Evolutionary conservation across 345 rosid species (phyloP), one percentile per base, ranked within the genome.

Genomic region (Pistacia vera): DNA sequence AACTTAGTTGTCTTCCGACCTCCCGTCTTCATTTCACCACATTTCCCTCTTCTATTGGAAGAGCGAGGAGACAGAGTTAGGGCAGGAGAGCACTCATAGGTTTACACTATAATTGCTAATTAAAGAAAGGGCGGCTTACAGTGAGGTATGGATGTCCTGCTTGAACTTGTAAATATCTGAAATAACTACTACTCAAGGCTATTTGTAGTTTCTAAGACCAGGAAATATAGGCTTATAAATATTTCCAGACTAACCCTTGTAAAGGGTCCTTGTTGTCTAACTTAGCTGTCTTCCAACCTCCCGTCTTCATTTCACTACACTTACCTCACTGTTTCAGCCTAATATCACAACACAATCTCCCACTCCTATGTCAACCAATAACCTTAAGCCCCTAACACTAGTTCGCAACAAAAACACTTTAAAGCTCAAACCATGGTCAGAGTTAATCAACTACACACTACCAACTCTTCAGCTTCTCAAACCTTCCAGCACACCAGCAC

Each of bases 1-100:
- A 63, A 49, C 17, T 71, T 49, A 33, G n/a, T 12, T 49, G 52
- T 63, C 35, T 51, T 63, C 54, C 51, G 51, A 13, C 61, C 52
- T 52, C 49, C 66, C 35, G 14, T 35, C 58, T 72, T 63, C 22
- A 55, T 13, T 60, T 74, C 63, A 51, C 68, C 5, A 63, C 49
- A 30, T 17, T 36, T 60, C 4, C 61, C 18, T 63, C 18, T 69
- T 52, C 28, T 3, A 25, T 10, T 41, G 46, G 46, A 41, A 41
- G 8, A 5, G 46, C 8, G 8, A 41, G 46, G 8, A 41, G 8
- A 6, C 1, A 30, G 33, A 30, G 33, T 30, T 30, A 30, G 33
- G 33, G 33, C 33, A 30, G 1, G 33, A 30, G 8, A 1, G 46
- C 8, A 41, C 0, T 1, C 8, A 41, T 6, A 41, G 46, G 46